Base-by-base conservation (phyloP, 140 eudicot genomes). In the Senecio squalidus region DNA sequence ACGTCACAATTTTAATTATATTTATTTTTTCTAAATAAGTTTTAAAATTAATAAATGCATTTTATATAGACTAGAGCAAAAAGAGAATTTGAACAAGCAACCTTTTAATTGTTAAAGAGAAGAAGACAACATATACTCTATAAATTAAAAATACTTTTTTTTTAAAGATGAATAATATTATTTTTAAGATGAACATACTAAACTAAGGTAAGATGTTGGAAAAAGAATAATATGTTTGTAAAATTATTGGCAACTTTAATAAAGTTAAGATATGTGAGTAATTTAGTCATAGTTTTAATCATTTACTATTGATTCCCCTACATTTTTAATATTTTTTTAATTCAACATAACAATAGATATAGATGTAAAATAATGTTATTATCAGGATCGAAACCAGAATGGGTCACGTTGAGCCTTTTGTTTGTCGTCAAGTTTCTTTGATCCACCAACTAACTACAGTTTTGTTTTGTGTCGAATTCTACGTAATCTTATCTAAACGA, bases 11-110 rank as follows among this genome's bases (percentile, higher is more conserved):
- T n/a, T n/a, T n/a, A n/a, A n/a, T n/a, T n/a, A n/a, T n/a, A n/a
- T n/a, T n/a, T n/a, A n/a, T n/a, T n/a, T n/a, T n/a, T n/a, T n/a
- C n/a, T n/a, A n/a, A n/a, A n/a, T n/a, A n/a, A n/a, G n/a, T n/a
- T n/a, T n/a, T n/a, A 41, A 13, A 41, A 41, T 0, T 43, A 3
- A 43, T 0, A 4, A 22, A 1, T 44, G 21, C 8, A 17, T 2
- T 66, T 18, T 28, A 27, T 50, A 34, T 2, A 1, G 14, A 9
- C 7, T 36, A 48, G 63, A 69, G 39, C 26, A 29, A 41, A 39
- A 69, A 10, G 62, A 43, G 56, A 69, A 69, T 20, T 69, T 40
- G 75, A 51, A 69, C 33, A 70, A 61, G 76, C 50, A 70, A 70
- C 39, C 64, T 61, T 34, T 51, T 21, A 52, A 60, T 29, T 9